Percentiles rank a stretch among this genome's conserved stretches.
Conservation (phyloP, 1,139 yeast species). For the Suhomyces ambrosiae region DNA sequence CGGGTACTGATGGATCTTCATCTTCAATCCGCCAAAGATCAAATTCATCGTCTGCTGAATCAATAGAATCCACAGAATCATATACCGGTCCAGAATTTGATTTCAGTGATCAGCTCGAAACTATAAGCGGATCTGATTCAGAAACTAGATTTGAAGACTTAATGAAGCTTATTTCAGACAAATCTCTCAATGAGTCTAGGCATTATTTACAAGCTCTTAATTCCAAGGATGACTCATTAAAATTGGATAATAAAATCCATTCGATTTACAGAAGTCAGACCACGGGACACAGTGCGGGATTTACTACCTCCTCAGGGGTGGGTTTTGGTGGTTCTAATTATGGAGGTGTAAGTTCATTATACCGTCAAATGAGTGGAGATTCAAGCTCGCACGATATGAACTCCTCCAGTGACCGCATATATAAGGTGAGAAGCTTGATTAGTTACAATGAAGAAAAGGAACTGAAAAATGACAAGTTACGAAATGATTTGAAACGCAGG, state of each 20-base stretch:
- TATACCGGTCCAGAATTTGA: conserved; percentile 16
- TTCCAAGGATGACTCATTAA: conserved; percentile 26
- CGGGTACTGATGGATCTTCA: neutral
- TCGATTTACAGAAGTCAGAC: conserved; percentile 35
- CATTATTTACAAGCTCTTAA: conserved; percentile 25
- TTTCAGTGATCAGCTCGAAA: conserved; percentile 10
- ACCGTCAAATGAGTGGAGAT: conserved; percentile 13
- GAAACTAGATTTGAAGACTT: conserved; percentile 24
- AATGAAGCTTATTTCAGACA: conserved; percentile 32
- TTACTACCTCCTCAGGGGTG: conserved; percentile 4
- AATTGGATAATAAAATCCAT: conserved; percentile 33
- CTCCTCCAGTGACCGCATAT: conserved; percentile 24
- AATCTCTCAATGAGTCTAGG: conserved; percentile 29
- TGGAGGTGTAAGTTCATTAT: conserved; percentile 6
- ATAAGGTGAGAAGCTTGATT: conserved; percentile 43
- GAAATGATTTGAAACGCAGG: conserved; percentile 20
- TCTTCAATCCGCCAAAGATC: conserved; percentile 3
- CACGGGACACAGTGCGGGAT: conserved; percentile 12
- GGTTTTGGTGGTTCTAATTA: conserved; percentile 4
- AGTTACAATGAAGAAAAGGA: conserved; percentile 32
- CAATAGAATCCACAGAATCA: conserved; percentile 20
- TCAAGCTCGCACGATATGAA: conserved; percentile 10
- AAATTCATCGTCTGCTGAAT: conserved; percentile 13
- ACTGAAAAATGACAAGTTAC: conserved; percentile 27
- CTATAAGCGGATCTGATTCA: conserved; percentile 4